A percentile compares a stretch with the other conserved stretches of the same genome.
Evolutionary conservation across 2,329 filamentous ascomycete genomes (phyloP).

Genomic region (Penicillium sp.): DNA sequence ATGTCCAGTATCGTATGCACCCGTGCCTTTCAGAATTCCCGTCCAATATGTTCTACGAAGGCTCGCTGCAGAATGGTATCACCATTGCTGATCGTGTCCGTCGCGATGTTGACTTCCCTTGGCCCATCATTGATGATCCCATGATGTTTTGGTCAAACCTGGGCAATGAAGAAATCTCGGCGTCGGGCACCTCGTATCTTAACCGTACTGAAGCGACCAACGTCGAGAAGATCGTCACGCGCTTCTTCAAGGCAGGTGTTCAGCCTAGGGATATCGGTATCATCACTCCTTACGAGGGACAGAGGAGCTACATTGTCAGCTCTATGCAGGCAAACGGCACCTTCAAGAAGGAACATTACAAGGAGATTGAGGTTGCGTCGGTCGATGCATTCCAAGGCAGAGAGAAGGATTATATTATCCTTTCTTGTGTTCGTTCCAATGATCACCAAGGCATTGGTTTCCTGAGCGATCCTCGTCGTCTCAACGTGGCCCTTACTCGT

Average conservation of each 20-base stretch:
- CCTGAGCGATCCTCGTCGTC: conserved; percentile 92
- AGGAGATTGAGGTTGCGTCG: conserved; percentile 96
- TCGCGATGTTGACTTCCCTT: conserved; percentile 94
- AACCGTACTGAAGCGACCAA: conserved; percentile 97
- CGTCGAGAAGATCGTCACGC: conserved; percentile 96
- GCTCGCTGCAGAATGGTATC: conserved; percentile 93
- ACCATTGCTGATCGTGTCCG: conserved; percentile 84
- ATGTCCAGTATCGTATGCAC: conserved; percentile 99
- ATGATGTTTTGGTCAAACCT: conserved; percentile 99
- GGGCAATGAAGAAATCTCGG: conserved; percentile 96
- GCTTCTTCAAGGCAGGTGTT: conserved; percentile 99
- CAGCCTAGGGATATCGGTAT: conserved; percentile 91
- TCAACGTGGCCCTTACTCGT: conserved; percentile 95
- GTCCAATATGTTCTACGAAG: conserved; percentile 99
- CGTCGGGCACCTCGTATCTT: conserved; percentile 94
- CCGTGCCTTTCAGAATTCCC: conserved; percentile 95
- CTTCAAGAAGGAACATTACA: conserved; percentile 98
- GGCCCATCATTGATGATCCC: conserved; percentile 88
- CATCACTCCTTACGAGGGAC: conserved; percentile 97
- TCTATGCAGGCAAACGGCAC: conserved; percentile 99
- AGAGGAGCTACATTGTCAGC: conserved; percentile 95
- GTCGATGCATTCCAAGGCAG: conserved; percentile 98
- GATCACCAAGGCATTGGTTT: conserved; percentile 99
- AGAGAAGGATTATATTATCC: conserved; percentile 98
- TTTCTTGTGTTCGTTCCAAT: conserved; percentile 97